These are phyloP conservation scores for Bacterosira constricta DNA, from an alignment of 108 stramenopile species.

Conservation along the genomic window DNA sequence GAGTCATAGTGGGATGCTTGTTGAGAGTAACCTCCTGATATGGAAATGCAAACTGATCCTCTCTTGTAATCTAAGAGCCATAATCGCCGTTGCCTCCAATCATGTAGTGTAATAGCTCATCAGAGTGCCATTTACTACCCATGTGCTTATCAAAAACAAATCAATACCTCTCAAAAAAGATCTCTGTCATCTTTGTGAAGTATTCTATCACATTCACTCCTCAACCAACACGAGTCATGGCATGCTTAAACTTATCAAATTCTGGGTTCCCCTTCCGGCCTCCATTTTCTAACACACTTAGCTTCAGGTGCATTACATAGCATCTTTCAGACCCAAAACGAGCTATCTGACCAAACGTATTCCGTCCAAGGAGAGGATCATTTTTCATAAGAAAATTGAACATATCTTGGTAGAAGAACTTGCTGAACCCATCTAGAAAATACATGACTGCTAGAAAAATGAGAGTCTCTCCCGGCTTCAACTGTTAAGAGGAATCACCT, in stretches of 20 bases:
- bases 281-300: background rate
- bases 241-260: background rate
- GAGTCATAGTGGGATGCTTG: too few relatives aligned
- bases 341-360: background rate
- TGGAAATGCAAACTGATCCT: too few relatives aligned
- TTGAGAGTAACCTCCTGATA: too few relatives aligned
- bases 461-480: too few relatives aligned
- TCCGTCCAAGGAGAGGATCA: too few relatives aligned
- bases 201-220: background rate
- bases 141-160: background rate
- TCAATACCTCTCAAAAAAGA: background rate
- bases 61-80: background rate
- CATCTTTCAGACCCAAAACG: too few relatives aligned
- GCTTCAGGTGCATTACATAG: background rate
- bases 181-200: background rate
- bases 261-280: slow-evolving; percentile 1
- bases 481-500: too few relatives aligned
- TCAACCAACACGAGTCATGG: too few relatives aligned
- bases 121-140: background rate
- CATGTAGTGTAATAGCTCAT: background rate
- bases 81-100: background rate
- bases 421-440: too few relatives aligned
- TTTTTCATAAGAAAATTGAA: background rate
- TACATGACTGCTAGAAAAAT: too few relatives aligned
- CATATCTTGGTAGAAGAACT: too few relatives aligned